Evolutionary conservation across 805 yeast genomes (phyloP).

Genomic region (Wickerhamiella spandovensis): DNA sequence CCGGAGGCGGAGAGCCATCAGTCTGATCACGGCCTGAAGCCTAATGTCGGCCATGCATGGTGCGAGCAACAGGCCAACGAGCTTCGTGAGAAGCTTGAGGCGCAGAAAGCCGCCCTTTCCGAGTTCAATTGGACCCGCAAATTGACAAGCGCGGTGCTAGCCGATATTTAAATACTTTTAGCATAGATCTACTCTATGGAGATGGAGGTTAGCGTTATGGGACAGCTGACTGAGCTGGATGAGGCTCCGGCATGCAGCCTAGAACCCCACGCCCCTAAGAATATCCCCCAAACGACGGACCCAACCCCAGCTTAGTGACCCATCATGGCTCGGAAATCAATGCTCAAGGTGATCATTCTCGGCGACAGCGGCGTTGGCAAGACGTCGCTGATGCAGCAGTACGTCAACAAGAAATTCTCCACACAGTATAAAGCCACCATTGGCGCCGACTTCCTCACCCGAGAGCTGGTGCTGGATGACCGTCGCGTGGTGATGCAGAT

Average conservation of each 20-base stretch:
- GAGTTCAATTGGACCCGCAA: no score
- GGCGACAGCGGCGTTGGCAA: constrained; percentile 98
- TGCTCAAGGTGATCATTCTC: constrained; percentile 66
- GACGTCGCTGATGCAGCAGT: constrained; percentile 94
- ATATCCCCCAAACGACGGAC: neutral
- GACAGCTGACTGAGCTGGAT: no score
- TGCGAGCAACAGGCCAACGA: no score
- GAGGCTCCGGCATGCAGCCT: neutral
- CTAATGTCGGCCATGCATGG: no score
- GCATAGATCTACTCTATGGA: no score
- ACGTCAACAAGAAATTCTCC: constrained; percentile 85
- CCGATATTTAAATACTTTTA: no score
- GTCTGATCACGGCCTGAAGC: no score
- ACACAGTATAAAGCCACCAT: constrained; percentile 96
- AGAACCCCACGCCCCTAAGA: neutral
- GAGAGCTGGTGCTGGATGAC: constrained; percentile 77
- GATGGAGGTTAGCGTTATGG: no score
- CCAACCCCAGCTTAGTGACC: neutral
- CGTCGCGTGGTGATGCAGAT: constrained; percentile 63
- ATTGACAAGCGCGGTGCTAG: no score
- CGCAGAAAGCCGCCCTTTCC: no score
- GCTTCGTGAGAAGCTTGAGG: no score
- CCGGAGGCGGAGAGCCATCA: no score
- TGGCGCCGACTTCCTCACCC: constrained; percentile 93
- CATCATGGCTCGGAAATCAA: constrained; percentile 26